Conservation (phyloP, 2,329 filamentous ascomycete species). For the Penicillium sp. region DNA sequence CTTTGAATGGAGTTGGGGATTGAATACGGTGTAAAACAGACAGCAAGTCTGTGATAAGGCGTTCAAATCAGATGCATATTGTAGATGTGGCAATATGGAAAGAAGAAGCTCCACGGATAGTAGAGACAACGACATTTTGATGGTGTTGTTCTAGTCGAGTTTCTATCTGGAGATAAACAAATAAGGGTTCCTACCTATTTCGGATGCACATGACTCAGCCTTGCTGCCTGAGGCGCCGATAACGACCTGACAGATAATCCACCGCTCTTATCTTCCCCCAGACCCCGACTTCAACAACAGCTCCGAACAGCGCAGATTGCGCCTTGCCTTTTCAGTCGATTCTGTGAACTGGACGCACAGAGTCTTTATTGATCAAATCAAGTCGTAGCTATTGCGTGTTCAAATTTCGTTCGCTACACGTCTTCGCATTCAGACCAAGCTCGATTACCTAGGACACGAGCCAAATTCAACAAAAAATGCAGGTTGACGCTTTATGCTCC, state of each 20-base stretch:
- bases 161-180: too few species aligned
- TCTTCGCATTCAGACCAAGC: not conserved
- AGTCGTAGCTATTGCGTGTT: not conserved
- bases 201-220: not conserved
- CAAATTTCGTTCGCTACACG: not conserved
- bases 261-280: conserved; percentile 10
- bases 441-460: not conserved
- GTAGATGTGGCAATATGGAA: too few species aligned
- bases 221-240: conserved; percentile 6
- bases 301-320: not conserved
- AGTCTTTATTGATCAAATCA: not conserved
- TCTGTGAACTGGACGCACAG: not conserved
- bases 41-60: too few species aligned
- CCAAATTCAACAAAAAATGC: not conserved
- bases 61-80: too few species aligned
- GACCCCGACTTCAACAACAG: conserved; percentile 1
- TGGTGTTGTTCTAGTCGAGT: too few species aligned
- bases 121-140: too few species aligned
- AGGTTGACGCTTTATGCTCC: not conserved
- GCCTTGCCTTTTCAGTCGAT: not conserved
- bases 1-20: not conserved
- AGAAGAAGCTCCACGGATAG: too few species aligned
- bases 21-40: not conserved
- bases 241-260: conserved; percentile 16
- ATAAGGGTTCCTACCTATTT: not conserved